Base-by-base conservation (phyloP, 139 green algal species). In the Pleodorina starrii region DNA sequence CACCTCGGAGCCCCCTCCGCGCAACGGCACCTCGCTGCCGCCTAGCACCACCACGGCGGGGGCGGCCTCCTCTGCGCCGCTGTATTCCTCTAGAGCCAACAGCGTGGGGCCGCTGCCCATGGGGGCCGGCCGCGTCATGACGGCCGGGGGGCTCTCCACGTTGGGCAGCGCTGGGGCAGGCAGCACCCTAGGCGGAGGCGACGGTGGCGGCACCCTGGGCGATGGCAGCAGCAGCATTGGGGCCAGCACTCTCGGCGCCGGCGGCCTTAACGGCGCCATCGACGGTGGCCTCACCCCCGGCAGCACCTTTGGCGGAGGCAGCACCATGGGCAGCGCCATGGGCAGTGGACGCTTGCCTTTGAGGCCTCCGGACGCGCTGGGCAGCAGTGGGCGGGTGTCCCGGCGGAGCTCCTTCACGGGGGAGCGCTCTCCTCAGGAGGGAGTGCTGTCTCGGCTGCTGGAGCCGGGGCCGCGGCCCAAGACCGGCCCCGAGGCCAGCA, bases 331-430 rank as follows among this genome's bases (percentile, higher is more conserved):
- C 23, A 43, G 75, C 44, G 40, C 2, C 42, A 46, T 11, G 2
- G 40, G 42, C 73, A 59, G 73, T 42, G 73, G 73, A 11, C 40
- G 43, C 23, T 42, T 40, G 73, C 42, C 21, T 38, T 10, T 19
- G 42, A 40, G 78, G 23, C 50, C 63, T 36, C 63, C 68, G 44
- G 40, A 16, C 35, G 1, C 23, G 9, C 57, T 42, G 79, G 40
- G 57, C 27, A 35, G 57, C 27, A 35, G 29, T 14, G 43, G 40
- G 43, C 7, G 19, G 35, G 5, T 80, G 46, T 17, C 44, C 1
- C 66, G 83, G n/a, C 35, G 46, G 32, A 78, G 66, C 59, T 88
- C 83, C 19, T 88, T 88, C 44, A 88, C 83, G 14, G 81, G 81
- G 16, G 60, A 77, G 0, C 29, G 81, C 3, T 25, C 60, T 40